Conservation (phyloP, 441 rosid species). For the Brassica hybrid region DNA sequence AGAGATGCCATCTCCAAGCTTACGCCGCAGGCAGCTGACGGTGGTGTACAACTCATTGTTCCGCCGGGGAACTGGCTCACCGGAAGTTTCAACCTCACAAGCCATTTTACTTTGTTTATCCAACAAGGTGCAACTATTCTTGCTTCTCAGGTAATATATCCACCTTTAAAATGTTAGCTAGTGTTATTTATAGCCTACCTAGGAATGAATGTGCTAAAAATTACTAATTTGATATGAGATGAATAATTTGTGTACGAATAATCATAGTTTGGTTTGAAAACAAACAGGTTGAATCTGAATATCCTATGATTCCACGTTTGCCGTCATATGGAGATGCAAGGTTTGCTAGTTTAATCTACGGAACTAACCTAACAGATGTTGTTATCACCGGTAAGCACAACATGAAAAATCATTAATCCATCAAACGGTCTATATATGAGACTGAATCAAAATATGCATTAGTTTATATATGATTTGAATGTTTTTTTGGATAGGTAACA, state of each 20-base stretch:
- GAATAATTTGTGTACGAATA: too few species aligned
- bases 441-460: constrained; percentile 9
- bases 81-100: constrained; percentile 65
- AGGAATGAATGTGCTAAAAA: not conserved
- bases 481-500: constrained; percentile 50
- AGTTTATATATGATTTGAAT: not conserved
- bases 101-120: constrained; percentile 65
- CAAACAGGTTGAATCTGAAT: constrained; percentile 54
- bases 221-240: constrained; percentile 5
- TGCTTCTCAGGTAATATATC: constrained; percentile 56
- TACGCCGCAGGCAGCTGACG: constrained; percentile 47
- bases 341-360: constrained; percentile 60
- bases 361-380: constrained; percentile 70
- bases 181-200: not conserved
- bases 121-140: constrained; percentile 61
- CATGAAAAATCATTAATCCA: not conserved
- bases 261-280: constrained; percentile 4
- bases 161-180: not conserved
- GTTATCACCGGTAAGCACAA: constrained; percentile 55
- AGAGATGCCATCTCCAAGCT: constrained; percentile 53
- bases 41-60: constrained; percentile 59
- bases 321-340: constrained; percentile 74
- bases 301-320: constrained; percentile 54
- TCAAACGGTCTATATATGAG: not conserved
- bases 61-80: constrained; percentile 75